phyloP scores from a whole-genome alignment of 495 filamentous ascomycete species.

The Penicillium taxi region DNA sequence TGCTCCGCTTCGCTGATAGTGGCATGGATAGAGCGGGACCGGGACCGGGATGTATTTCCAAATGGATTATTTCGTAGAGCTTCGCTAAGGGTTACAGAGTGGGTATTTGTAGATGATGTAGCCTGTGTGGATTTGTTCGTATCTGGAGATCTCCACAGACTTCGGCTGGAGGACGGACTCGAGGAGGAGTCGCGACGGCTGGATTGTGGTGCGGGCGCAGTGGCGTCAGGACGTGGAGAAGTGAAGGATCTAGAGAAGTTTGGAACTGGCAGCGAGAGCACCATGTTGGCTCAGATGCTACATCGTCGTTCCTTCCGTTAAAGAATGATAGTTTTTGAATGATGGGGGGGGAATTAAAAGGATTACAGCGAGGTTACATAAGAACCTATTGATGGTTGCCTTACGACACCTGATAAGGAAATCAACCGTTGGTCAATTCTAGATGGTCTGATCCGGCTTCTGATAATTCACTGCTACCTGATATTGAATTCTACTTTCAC shows the following conservation, averaged over 20 bases:
- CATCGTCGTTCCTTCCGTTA: conserved; percentile 18
- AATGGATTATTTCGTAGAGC: conserved; percentile 41
- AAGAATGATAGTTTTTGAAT: not conserved
- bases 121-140: not conserved
- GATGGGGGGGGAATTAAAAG: not conserved
- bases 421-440: too few relatives aligned
- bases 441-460: too few relatives aligned
- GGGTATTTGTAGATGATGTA: conserved; percentile 13
- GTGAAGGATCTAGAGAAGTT: conserved; percentile 32
- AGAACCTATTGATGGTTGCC: conserved; percentile 5
- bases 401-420: too few relatives aligned
- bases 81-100: conserved; percentile 33
- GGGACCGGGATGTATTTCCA: conserved; percentile 26
- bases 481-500: too few relatives aligned
- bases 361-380: conserved; percentile 5
- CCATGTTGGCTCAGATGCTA: conserved; percentile 33
- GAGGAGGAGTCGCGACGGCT: conserved; percentile 12
- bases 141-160: conserved; percentile 8
- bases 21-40: conserved; percentile 20
- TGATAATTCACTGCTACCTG: too few relatives aligned
- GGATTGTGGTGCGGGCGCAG: conserved; percentile 13
- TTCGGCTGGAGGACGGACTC: conserved; percentile 17
- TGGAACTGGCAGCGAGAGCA: conserved; percentile 37
- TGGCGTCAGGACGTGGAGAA: conserved; percentile 21
- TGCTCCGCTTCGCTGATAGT: conserved; percentile 20